Evolutionary conservation across 495 filamentous ascomycete genomes (phyloP).

Genomic region (Thozetella sp.): DNA sequence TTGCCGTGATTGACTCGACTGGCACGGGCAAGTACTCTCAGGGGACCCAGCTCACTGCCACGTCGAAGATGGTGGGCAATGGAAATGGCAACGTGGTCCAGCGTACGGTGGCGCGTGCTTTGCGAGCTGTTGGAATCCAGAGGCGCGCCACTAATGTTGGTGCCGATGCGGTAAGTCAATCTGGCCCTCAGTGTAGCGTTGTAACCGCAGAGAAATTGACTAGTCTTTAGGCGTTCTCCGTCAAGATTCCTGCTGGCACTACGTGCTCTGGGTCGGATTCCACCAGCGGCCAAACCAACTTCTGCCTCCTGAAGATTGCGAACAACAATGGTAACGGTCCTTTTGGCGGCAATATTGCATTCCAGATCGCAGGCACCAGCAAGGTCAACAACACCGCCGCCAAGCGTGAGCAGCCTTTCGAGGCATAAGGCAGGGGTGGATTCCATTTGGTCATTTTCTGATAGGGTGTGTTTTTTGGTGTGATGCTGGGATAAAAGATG

Average conservation of each 20-base stretch:
- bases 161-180: constrained; percentile 8
- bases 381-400: not conserved
- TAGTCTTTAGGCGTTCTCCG: not conserved
- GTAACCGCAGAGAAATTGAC: not conserved
- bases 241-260: constrained; percentile 7
- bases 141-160: constrained; percentile 9
- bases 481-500: not conserved
- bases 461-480: not conserved
- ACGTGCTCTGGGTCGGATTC: constrained; percentile 6
- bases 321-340: constrained; percentile 10
- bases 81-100: constrained; percentile 7
- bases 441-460: not conserved
- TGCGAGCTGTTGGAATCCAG: constrained; percentile 7
- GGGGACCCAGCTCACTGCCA: constrained; percentile 6
- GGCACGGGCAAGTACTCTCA: constrained; percentile 7
- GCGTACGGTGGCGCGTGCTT: not conserved
- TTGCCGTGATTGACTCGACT: constrained; percentile 7
- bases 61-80: constrained; percentile 5
- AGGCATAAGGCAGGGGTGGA: constrained; percentile 2
- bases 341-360: constrained; percentile 9
- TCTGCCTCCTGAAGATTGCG: constrained; percentile 10
- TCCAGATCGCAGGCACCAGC: constrained; percentile 6
- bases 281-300: constrained; percentile 5
- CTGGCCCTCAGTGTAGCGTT: not conserved
- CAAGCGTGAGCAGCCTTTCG: constrained; percentile 8